These are phyloP conservation scores for Ambrosiella cleistominuta DNA, from an alignment of 2,329 filamentous ascomycete species.

Conservation along the genomic window DNA sequence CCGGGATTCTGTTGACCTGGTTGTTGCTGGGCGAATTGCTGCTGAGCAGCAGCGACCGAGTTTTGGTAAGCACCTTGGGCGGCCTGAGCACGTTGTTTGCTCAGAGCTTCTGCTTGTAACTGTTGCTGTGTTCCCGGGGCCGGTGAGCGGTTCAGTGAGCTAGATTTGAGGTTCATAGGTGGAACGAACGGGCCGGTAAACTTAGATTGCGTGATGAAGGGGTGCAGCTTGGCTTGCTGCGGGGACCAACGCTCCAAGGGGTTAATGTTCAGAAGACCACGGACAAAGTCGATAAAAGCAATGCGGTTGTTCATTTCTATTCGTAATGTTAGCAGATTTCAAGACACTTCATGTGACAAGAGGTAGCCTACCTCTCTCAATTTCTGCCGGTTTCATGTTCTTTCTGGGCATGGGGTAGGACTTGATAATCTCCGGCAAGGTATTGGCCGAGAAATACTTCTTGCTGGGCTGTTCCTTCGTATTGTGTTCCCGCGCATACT, in stretches of 20 bases:
- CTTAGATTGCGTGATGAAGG: conserved; percentile 97
- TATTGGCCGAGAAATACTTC: conserved; percentile 94
- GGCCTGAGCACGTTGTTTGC: conserved; percentile 69
- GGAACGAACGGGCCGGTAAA: conserved; percentile 92
- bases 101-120: conserved; percentile 81
- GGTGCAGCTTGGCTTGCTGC: conserved; percentile 90
- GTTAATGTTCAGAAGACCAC: conserved; percentile 83
- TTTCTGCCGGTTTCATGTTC: conserved; percentile 95
- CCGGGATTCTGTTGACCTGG: conserved; percentile 17
- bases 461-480: conserved; percentile 99
- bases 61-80: conserved; percentile 50
- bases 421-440: conserved; percentile 90
- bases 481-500: conserved; percentile 86
- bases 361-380: conserved; percentile 63
- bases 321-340: conserved; percentile 9
- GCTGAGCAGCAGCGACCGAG: conserved; percentile 31
- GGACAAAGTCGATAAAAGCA: conserved; percentile 95
- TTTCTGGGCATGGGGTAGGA: conserved; percentile 96
- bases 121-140: conserved; percentile 91
- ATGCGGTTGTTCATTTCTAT: conserved; percentile 96
- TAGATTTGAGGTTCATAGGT: conserved; percentile 88
- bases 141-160: conserved; percentile 67
- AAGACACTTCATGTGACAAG: background rate
- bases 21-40: conserved; percentile 11
- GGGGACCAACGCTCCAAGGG: conserved; percentile 94